Base-by-base conservation (phyloP, 2,329 filamentous ascomycete species). In the Paecilomyces variotii region DNA sequence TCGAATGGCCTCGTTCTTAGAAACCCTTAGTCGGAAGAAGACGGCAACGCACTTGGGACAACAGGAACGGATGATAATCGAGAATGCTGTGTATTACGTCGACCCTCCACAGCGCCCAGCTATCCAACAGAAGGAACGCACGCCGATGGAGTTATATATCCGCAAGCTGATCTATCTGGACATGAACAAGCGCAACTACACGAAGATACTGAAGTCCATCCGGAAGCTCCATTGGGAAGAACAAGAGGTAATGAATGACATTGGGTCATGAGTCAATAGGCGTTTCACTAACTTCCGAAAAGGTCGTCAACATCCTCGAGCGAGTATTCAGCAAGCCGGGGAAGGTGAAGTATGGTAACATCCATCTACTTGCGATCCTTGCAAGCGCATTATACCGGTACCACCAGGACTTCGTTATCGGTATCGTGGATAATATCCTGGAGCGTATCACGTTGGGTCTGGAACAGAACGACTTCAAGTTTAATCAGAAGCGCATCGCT, bases 161-260 rank as follows among this genome's bases (percentile, higher is more conserved):
- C 88, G 92, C 54, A 96, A 96, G 75, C 81, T 99, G 55, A 83
- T 99, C 62, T 99, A 97, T 69, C 78, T 91, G 55, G 95, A 99
- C 69, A 86, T 99, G 80, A 96, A 89, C 60, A 96, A 94, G 76
- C 88, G 92, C 59, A 96, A 93, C 64, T 90, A 97, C 64, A 91
- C 92, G 67, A 96, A 93, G 76, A 88, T 97, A 55, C 81, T 97
- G 62, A 96, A 96, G 76, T 91, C 96, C 65, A 89, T 99, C 63
- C 88, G 94, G 59, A 91, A 95, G 70, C 84, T 99, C 59, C 94
- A 99, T 69, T 99, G 94, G 94, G 94, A 99, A 75, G 94, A 99
- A 73, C 80, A 84, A 55, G 92, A 97, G 70, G 87, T 87, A 76
- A 64, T 2, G 5, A 45, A 45, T 72, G 61, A n/a, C 39, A 26